Evolutionary conservation across 768 basidiomycete species (phyloP).

Genomic region (Leccinum rimulosum): DNA sequence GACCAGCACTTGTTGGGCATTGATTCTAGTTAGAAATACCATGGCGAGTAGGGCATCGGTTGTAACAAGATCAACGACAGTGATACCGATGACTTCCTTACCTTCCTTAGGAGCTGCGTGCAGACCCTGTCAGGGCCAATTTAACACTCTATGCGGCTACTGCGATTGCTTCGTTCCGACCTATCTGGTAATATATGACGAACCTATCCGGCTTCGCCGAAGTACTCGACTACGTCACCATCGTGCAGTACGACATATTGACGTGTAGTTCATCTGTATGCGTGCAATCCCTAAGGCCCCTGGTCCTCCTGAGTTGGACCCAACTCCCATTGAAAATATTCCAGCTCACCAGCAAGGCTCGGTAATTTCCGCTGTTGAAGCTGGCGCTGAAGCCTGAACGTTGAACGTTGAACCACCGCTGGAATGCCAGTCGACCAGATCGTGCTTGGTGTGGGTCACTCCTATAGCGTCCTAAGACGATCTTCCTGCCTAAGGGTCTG

Average conservation of each 20-base stretch:
- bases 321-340: not conserved
- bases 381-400: not conserved
- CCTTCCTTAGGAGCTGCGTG: conserved; percentile 69
- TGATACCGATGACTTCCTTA: conserved; percentile 76
- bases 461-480: not conserved
- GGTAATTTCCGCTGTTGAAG: not conserved
- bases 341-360: not conserved
- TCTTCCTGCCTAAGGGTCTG: too few species aligned
- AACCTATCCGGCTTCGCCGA: conserved; percentile 60
- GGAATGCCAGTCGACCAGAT: not conserved
- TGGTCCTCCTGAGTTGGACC: conserved; percentile 30
- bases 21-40: conserved; percentile 80
- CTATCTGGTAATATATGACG: conserved; percentile 54
- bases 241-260: conserved; percentile 64
- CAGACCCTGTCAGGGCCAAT: conserved; percentile 40
- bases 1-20: not conserved
- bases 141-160: conserved; percentile 70
- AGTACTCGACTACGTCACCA: conserved; percentile 62
- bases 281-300: conserved; percentile 36
- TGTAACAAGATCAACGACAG: conserved; percentile 56
- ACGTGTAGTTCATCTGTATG: not conserved
- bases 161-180: conserved; percentile 63
- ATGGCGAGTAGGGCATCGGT: conserved; percentile 58
- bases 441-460: conserved; percentile 46
- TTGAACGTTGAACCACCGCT: not conserved